Conservation (phyloP, 2,329 filamentous ascomycete genomes). For the Colletotrichum orbiculare region DNA sequence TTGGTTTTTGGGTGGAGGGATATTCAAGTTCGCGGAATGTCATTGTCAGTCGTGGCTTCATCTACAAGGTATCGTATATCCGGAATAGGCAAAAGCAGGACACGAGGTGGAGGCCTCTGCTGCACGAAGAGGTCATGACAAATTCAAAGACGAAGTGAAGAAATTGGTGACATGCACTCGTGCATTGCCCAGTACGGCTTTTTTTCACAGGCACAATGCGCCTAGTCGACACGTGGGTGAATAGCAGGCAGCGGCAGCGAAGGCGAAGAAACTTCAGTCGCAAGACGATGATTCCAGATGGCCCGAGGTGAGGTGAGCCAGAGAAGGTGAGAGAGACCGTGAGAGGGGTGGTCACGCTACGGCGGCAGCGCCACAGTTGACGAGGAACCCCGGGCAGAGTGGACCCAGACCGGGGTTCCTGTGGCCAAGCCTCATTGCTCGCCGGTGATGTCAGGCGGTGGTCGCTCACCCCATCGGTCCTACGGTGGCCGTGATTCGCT, state of each 20-base stretch:
- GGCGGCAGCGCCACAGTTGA: conserved; percentile 20
- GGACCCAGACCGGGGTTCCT: not conserved
- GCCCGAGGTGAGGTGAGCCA: not conserved
- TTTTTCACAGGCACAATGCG: not conserved
- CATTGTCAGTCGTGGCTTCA: not conserved
- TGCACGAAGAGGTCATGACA: too few species aligned
- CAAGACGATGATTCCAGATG: conserved; percentile 12
- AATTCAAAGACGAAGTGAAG: too few species aligned
- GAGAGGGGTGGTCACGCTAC: conserved; percentile 17
- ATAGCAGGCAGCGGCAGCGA: not conserved
- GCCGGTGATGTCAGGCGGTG: conserved; percentile 30
- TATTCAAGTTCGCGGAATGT: conserved; percentile 7
- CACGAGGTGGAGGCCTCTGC: not conserved
- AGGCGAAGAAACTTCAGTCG: not conserved
- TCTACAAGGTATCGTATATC: not conserved
- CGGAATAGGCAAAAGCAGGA: not conserved
- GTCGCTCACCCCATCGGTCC: conserved; percentile 1
- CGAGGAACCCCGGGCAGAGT: conserved; percentile 16
- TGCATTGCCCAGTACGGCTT: conserved; percentile 1
- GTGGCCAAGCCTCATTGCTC: conserved; percentile 21
- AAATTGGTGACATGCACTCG: too few species aligned
- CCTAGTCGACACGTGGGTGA: not conserved
- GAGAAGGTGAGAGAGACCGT: not conserved
- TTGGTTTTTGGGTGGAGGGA: not conserved
- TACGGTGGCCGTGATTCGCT: conserved; percentile 19